Conservation (phyloP, 257 asterid genomes). For the Penstemon newberryi region DNA sequence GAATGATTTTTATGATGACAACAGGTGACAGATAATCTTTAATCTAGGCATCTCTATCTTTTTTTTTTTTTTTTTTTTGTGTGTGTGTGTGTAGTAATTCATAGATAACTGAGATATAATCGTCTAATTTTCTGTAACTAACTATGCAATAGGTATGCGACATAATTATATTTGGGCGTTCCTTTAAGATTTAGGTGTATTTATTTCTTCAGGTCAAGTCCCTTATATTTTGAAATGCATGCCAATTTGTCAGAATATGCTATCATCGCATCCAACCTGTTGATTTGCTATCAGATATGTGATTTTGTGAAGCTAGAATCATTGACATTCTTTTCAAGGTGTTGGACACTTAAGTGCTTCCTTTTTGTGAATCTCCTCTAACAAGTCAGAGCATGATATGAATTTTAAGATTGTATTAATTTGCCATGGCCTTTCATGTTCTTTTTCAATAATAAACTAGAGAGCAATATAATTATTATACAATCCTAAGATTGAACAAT, state of each 20-base stretch:
- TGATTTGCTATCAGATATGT: not conserved
- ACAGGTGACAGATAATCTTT: conserved; percentile 52
- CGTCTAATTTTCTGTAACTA: not conserved
- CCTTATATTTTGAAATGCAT: not conserved
- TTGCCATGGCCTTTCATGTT: not conserved
- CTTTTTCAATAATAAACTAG: not conserved
- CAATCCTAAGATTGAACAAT: too few relatives aligned
- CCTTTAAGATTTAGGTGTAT: not conserved
- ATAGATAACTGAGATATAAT: conserved; percentile 6
- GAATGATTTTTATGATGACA: conserved; percentile 92
- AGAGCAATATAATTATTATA: not conserved
- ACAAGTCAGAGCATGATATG: not conserved
- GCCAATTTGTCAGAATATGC: not conserved
- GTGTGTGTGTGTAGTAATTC: conserved; percentile 16
- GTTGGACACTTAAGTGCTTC: not conserved
- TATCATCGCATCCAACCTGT: not conserved
- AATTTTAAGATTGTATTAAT: not conserved
- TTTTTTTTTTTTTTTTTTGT: not conserved
- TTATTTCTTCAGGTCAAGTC: not conserved
- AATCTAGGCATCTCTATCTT: conserved; percentile 5
- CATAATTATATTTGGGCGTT: not conserved
- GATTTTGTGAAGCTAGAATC: not conserved
- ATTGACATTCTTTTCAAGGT: not conserved
- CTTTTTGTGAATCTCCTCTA: too few relatives aligned
- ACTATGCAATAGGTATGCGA: not conserved